A percentile compares a stretch with the other conserved stretches of the same genome.
Evolutionary conservation across 225 moss, liverwort and hornwort genomes (phyloP).

Genomic region (Thuidium tamariscinum): DNA sequence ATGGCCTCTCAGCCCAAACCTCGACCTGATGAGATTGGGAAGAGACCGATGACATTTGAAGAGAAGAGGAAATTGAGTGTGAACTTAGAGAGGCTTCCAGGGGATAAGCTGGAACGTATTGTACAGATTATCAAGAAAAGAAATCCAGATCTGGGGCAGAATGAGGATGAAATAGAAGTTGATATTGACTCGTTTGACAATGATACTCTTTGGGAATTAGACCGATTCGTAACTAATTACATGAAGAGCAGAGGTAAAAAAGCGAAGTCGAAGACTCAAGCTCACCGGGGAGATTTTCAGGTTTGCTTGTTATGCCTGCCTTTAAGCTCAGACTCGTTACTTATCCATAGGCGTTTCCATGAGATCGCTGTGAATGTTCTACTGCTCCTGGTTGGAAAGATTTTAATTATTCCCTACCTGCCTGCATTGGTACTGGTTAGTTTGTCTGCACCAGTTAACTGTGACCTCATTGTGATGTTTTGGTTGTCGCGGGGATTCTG

Average conservation of each 20-base stretch:
- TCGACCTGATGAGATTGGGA: constrained; percentile 44
- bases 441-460: not conserved
- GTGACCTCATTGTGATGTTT: not conserved
- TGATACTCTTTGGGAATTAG: constrained; percentile 74
- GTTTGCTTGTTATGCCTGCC: not conserved
- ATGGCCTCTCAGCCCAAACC: constrained; percentile 47
- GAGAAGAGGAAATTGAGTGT: constrained; percentile 66
- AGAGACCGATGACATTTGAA: constrained; percentile 62
- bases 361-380: not conserved
- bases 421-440: too few species aligned
- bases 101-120: constrained; percentile 68
- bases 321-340: fast-evolving
- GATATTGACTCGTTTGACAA: constrained; percentile 71
- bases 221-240: constrained; percentile 66
- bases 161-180: constrained; percentile 60
- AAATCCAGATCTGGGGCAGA: constrained; percentile 36
- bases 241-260: constrained; percentile 71
- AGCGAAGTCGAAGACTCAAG: constrained; percentile 20
- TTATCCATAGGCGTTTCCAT: too few species aligned
- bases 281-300: constrained; percentile 24
- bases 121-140: constrained; percentile 79
- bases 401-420: not conserved
- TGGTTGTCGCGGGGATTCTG: not conserved
- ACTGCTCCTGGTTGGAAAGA: not conserved
- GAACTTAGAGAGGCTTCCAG: constrained; percentile 53